Evolutionary conservation across 2,329 filamentous ascomycete genomes (phyloP).

Genomic region (Aureobasidium mangrovei): DNA sequence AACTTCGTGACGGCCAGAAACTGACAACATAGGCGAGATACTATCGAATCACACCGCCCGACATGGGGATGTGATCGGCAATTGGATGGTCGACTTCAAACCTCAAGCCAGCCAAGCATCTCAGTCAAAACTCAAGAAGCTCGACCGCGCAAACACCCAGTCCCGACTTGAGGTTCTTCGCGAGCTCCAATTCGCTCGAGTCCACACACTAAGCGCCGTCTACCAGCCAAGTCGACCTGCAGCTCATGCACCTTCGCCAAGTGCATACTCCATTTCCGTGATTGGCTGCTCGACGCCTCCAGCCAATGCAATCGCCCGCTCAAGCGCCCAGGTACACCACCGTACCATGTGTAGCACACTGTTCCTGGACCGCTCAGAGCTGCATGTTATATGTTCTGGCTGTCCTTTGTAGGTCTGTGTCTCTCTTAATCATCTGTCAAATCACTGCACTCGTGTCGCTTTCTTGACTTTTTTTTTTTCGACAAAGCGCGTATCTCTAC

Average conservation of each 20-base stretch:
- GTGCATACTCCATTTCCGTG: not conserved
- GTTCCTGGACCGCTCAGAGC: not conserved
- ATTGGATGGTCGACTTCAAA: not conserved
- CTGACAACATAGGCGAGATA: not conserved
- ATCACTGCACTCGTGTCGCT: not conserved
- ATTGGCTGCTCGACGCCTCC: slow-evolving; percentile 1
- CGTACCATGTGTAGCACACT: not conserved
- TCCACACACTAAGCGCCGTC: slow-evolving; percentile 2
- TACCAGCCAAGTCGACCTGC: slow-evolving; percentile 9
- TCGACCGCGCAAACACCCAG: not conserved
- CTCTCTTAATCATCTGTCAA: not conserved
- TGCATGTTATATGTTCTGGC: slow-evolving; percentile 10
- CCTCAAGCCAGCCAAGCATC: not conserved
- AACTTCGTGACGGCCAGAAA: not conserved
- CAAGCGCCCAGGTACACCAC: slow-evolving; percentile 14
- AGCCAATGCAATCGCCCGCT: slow-evolving; percentile 11
- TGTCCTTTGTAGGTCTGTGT: slow-evolving; percentile 6
- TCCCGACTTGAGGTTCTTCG: not conserved
- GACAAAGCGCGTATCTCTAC: not conserved
- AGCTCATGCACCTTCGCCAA: slow-evolving; percentile 1
- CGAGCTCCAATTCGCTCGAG: not conserved
- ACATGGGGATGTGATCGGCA: not conserved
- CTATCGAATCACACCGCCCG: not conserved
- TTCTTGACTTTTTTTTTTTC: not conserved
- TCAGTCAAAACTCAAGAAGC: not conserved